These are phyloP conservation scores for Pseudogymnoascus verrucosus DNA, from an alignment of 2,329 filamentous ascomycete genomes.

Conservation along the genomic window DNA sequence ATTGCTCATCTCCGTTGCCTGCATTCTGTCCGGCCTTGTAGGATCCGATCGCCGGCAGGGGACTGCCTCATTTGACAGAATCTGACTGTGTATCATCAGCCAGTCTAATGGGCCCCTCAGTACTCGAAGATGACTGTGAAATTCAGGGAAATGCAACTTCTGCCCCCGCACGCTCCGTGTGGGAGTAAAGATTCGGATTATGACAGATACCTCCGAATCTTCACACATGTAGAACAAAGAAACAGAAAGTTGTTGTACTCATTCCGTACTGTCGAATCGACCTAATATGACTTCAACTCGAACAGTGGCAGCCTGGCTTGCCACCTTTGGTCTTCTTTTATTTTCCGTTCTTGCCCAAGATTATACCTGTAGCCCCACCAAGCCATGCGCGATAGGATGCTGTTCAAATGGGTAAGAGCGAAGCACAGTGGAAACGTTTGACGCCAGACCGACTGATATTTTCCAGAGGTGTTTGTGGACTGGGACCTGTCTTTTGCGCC, in stretches of 20 bases:
- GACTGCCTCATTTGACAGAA: neutral
- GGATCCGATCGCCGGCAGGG: neutral
- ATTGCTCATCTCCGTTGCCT: neutral
- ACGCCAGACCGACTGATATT: neutral
- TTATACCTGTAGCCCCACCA: neutral
- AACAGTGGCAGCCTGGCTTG: neutral
- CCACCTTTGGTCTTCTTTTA: neutral
- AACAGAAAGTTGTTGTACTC: neutral
- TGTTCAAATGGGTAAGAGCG: neutral
- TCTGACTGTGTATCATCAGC: neutral
- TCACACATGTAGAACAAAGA: neutral
- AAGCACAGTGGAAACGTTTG: neutral
- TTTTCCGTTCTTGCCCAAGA: neutral
- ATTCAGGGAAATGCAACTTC: neutral
- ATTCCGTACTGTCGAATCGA: neutral
- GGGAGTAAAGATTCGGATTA: neutral
- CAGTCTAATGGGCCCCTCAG: neutral
- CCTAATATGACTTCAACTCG: neutral
- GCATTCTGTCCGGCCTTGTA: neutral
- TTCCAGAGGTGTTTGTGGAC: slow-evolving; percentile 19
- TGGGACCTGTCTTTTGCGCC: slow-evolving; percentile 21
- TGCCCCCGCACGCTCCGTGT: neutral
- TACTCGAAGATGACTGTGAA: neutral
- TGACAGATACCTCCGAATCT: neutral
- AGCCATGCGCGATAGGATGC: neutral